Evolutionary conservation across 352 stramenopile species (phyloP), one percentile per base, ranked within the genome.

Genomic region (Discostella stelligera): DNA sequence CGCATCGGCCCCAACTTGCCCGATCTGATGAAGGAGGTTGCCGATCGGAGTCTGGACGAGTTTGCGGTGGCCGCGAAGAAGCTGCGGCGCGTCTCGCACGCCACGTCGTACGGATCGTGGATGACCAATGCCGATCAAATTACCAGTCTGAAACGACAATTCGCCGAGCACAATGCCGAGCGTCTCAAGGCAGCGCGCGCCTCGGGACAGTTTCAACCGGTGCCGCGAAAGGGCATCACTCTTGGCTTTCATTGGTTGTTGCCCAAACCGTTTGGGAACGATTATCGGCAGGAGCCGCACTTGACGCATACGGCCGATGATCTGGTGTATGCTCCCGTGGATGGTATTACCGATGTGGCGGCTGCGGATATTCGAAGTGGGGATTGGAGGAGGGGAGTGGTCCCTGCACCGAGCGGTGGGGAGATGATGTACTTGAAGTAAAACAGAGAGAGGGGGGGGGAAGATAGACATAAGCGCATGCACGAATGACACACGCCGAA

Each of bases 341-440:
- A 89, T 66, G 86, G 85, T 32, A 79, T 88, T n/a, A 83, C 78
- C 0, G 77, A 87, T 69, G 83, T 90, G 7, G 82, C 46, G 60
- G 55, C 53, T 10, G 72, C 71, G 14, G 82, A 89, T 20, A 76
- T 90, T 46, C 58, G 46, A 9, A 74, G 53, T 21, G 84, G 84
- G 44, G 81, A 90, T 74, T 92, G 87, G 87, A 71, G 80, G 20
- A 80, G 73, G 32, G 81, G 79, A 30, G 72, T 92, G 60, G 79
- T 92, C 44, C 87, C 87, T 25, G 76, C 71, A 48, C 82, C 85
- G 8, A 66, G 74, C 46, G 80, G 79, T 3, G 84, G 82, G 69
- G 84, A 90, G 66, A 90, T 92, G 80, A 70, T 90, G 20, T 92
- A 90, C 70, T 84, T 90, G 74, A 85, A 90, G 67, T 90, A 90